phyloP scores from a whole-genome alignment of 192 early-diverging fungal species.

The Chytriomyces sp. region DNA sequence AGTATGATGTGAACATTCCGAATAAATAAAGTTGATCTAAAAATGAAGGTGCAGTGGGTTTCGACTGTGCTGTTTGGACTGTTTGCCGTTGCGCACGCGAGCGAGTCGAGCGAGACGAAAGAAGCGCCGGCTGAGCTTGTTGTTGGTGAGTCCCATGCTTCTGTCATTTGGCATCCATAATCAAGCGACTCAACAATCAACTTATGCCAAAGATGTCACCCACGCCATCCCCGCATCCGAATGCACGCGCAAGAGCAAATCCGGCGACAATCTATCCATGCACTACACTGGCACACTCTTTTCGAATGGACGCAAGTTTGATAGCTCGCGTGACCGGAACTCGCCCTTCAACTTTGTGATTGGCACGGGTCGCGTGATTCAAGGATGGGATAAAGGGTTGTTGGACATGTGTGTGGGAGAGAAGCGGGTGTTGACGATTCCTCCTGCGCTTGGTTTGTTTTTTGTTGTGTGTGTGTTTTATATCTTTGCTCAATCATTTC shows the following conservation, averaged over 20 bases:
- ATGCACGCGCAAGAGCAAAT: conserved; percentile 49
- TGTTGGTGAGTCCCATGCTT: no score
- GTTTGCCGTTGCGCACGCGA: no score
- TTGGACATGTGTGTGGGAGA: conserved; percentile 72
- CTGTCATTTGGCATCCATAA: no score
- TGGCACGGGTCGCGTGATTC: conserved; percentile 70
- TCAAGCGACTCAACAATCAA: no score
- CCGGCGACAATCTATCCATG: conserved; percentile 44
- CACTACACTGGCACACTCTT: conserved; percentile 41
- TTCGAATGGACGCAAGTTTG: conserved; percentile 67
- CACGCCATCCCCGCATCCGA: conserved; percentile 53
- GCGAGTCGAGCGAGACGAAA: no score
- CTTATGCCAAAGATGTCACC: no score
- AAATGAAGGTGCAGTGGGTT: no score
- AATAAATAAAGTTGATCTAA: no score
- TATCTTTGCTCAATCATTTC: conserved; percentile 31
- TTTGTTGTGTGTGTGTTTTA: background rate
- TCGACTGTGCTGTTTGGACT: no score
- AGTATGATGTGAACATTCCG: background rate
- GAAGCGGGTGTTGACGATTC: conserved; percentile 76
- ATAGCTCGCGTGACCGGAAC: conserved; percentile 69
- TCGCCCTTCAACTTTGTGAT: conserved; percentile 75
- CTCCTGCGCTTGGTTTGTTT: conserved; percentile 53
- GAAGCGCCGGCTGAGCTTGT: no score
- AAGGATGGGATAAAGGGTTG: conserved; percentile 82